These are phyloP conservation scores for Dothideomycetes sp. DNA, from an alignment of 2,329 filamentous ascomycete genomes.

Conservation along the genomic window DNA sequence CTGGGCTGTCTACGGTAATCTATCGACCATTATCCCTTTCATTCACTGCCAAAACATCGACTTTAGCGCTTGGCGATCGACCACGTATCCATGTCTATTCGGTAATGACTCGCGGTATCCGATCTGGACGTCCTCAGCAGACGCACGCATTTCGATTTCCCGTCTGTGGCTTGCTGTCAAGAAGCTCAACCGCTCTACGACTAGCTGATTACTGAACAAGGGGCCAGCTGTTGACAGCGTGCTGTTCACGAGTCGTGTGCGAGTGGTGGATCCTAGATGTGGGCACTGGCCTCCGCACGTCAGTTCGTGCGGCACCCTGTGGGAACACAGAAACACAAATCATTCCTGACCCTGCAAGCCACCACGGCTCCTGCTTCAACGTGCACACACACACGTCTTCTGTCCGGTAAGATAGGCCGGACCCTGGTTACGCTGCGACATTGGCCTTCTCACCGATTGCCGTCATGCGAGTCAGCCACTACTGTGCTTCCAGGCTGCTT, in stretches of 20 bases:
- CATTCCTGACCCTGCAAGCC: slow-evolving; percentile 1
- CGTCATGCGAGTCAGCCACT: background rate
- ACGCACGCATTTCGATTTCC: background rate
- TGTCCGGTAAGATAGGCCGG: background rate
- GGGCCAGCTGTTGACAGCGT: background rate
- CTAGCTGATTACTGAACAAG: slow-evolving; percentile 3
- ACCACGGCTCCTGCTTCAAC: background rate
- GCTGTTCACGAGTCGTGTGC: slow-evolving; percentile 7
- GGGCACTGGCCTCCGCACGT: slow-evolving; percentile 5
- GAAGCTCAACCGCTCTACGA: background rate
- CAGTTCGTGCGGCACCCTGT: slow-evolving; percentile 7
- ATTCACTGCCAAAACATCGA: too few relatives aligned
- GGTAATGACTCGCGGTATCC: too few relatives aligned
- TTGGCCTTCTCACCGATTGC: background rate
- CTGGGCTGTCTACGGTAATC: background rate
- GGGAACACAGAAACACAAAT: slow-evolving; percentile 9
- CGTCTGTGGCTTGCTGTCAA: background rate
- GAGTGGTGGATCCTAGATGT: slow-evolving; percentile 2
- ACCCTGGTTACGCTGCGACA: background rate
- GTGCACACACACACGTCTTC: background rate
- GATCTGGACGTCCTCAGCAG: too few relatives aligned
- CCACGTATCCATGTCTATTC: too few relatives aligned
- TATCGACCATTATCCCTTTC: background rate
- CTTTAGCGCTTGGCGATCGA: too few relatives aligned
- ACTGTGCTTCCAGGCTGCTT: too few relatives aligned